Evolutionary conservation across 495 filamentous ascomycete species (phyloP).

Genomic region (Daldinia grandis): DNA sequence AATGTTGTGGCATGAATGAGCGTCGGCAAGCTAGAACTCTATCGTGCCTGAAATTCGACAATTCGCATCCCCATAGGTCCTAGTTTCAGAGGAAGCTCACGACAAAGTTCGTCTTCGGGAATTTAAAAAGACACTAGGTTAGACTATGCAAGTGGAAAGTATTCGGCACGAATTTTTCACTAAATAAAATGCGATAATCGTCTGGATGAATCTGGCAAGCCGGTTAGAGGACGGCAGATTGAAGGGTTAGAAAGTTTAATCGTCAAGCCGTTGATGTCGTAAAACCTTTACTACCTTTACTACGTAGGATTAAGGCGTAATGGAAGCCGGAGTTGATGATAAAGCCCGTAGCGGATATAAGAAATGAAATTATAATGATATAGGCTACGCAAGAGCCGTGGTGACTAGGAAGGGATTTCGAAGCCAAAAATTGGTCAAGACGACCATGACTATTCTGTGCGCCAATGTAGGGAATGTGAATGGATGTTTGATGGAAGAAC

Average conservation of each 20-base stretch:
- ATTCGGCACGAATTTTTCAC: neutral
- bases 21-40: slow-evolving; percentile 26
- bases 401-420: slow-evolving; percentile 10
- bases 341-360: slow-evolving; percentile 10
- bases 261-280: slow-evolving; percentile 21
- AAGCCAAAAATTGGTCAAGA: slow-evolving; percentile 16
- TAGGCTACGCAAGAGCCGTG: slow-evolving; percentile 8
- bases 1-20: slow-evolving; percentile 35
- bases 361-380: slow-evolving; percentile 26
- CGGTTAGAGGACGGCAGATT: slow-evolving; percentile 14
- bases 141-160: slow-evolving; percentile 12
- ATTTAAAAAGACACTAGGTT: slow-evolving; percentile 24
- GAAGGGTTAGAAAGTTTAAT: slow-evolving; percentile 27
- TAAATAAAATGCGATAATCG: neutral
- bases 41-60: slow-evolving; percentile 23
- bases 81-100: slow-evolving; percentile 18
- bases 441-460: slow-evolving; percentile 25
- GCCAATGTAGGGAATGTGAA: slow-evolving; percentile 16
- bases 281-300: slow-evolving; percentile 33
- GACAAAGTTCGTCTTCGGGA: slow-evolving; percentile 36
- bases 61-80: slow-evolving; percentile 25
- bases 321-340: slow-evolving; percentile 10
- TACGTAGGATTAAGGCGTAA: slow-evolving; percentile 3
- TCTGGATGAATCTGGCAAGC: neutral
- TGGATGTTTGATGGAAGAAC: slow-evolving; percentile 27